A percentile compares a stretch with the other conserved stretches of the same genome.
Evolutionary conservation across 1,284 basidiomycete species (phyloP).

Genomic region (Thecaphora thlaspeos): DNA sequence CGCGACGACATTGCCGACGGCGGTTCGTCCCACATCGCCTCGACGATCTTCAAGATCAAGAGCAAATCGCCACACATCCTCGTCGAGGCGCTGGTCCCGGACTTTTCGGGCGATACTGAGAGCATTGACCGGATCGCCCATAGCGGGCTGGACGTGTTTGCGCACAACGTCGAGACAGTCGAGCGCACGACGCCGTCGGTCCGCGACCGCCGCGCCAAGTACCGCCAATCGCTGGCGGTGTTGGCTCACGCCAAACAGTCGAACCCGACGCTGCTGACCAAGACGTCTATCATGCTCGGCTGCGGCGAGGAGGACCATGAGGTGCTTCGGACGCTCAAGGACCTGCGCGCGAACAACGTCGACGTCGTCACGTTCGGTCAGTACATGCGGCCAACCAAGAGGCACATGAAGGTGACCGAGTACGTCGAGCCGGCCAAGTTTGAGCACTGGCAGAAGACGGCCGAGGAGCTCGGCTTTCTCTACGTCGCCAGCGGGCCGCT

Average conservation of each 20-base stretch:
- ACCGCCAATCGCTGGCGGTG: constrained; percentile 83
- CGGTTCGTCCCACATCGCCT: constrained; percentile 88
- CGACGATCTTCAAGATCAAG: constrained; percentile 92
- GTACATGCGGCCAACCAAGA: constrained; percentile 99
- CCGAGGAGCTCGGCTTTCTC: constrained; percentile 90
- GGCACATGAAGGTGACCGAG: constrained; percentile 97
- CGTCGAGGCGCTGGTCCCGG: constrained; percentile 93
- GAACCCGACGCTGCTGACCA: constrained; percentile 83
- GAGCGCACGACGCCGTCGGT: constrained; percentile 92
- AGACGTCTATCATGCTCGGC: constrained; percentile 98
- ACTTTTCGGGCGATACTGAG: constrained; percentile 78
- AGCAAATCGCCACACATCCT: constrained; percentile 89
- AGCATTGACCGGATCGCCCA: constrained; percentile 80
- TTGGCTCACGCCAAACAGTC: constrained; percentile 66
- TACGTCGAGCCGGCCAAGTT: constrained; percentile 95
- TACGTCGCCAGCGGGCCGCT: constrained; percentile 96
- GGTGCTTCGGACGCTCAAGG: constrained; percentile 77
- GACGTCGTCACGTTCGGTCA: constrained; percentile 99
- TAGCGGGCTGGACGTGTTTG: constrained; percentile 94
- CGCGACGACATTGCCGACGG: constrained; percentile 92
- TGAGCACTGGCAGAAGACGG: constrained; percentile 81
- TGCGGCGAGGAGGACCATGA: constrained; percentile 88
- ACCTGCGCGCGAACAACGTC: constrained; percentile 80
- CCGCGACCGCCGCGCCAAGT: constrained; percentile 88
- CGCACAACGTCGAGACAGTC: constrained; percentile 95